Base-by-base conservation (phyloP, 495 filamentous ascomycete genomes). In the Aspergillus sclerotioniger region DNA sequence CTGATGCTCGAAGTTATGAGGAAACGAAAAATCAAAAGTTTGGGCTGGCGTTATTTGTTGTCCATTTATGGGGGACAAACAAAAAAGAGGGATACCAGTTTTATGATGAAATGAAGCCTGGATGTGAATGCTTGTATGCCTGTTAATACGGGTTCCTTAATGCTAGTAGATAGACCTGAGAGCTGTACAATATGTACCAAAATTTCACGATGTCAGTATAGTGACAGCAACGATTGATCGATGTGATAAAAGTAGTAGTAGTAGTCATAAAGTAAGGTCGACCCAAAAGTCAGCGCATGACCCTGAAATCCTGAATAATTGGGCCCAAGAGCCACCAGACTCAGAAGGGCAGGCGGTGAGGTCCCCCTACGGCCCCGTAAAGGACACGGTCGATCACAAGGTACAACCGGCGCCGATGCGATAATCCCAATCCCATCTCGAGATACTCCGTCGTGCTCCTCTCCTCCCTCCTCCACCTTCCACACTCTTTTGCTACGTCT, bases 311-410 rank as follows among this genome's bases (percentile, higher is more conserved):
- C 37, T 41, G 37, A 41, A 41, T 41, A 41, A 41, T 41, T 41
- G 33, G 28, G 52, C 57, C 54, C 39, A 49, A 39, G 37, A 6
- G 21, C 12, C 28, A 29, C 47, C 51, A 59, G 25, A 17, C 58
- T 17, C 6, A 6, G 64, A 39, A 17, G 6, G 33, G 66, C 21
- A 71, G 69, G 69, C 69, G 69, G 69, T 71, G 62, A 52, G 43
- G 25, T 8, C 3, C 2, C 31, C 16, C 20, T 20, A 50, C 43
- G 15, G 29, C 55, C 62, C 56, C 56, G 63, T 62, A 66, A 69
- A 69, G 66, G 66, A 69, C 66, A 69, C 66, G 66, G 66, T 68
- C 66, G 54, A 68, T 68, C 62, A 65, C 50, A 64, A 60, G 59
- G 47, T 46, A 55, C 49, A 35, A 50, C 51, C 13, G 41, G n/a